A percentile compares a stretch with the other conserved stretches of the same genome.
These are phyloP conservation scores for Rubroboletus pulcherrimus DNA, from an alignment of 768 basidiomycete species.

Conservation along the genomic window DNA sequence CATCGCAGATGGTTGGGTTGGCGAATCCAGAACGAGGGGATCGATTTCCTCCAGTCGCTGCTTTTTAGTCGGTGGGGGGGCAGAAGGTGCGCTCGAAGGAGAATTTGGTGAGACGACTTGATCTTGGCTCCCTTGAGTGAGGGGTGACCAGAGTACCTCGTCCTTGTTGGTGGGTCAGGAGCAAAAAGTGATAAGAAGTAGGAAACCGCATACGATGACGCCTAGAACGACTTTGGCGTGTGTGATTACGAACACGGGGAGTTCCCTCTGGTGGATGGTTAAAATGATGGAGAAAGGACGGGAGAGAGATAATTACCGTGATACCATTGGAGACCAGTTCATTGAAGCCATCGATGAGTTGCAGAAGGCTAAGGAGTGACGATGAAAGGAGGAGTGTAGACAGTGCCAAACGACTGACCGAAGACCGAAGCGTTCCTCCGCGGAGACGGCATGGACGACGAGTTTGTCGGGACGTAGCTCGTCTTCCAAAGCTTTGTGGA, in stretches of 20 bases:
- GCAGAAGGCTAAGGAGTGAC: constrained; percentile 51
- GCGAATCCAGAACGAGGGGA: neutral
- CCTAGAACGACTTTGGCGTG: constrained; percentile 65
- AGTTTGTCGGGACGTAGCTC: constrained; percentile 62
- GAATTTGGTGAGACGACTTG: constrained; percentile 6
- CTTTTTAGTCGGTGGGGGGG: constrained; percentile 28
- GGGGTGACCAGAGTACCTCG: constrained; percentile 37
- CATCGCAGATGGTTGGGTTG: neutral
- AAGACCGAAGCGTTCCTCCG: constrained; percentile 78
- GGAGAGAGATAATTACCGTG: constrained; percentile 41
- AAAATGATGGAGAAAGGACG: neutral
- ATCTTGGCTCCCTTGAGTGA: constrained; percentile 1
- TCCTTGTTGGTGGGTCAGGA: constrained; percentile 42
- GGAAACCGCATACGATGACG: constrained; percentile 53
- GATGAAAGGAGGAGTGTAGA: neutral
- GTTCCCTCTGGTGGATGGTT: constrained; percentile 55
- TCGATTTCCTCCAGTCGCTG: constrained; percentile 18
- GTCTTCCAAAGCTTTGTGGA: constrained; percentile 75
- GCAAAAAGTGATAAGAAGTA: neutral
- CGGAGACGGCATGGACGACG: constrained; percentile 43
- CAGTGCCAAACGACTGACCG: constrained; percentile 41
- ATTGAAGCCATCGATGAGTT: constrained; percentile 65
- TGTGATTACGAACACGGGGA: constrained; percentile 78
- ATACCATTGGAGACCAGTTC: constrained; percentile 45
- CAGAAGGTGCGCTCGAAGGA: constrained; percentile 16